Conservation (phyloP, 768 basidiomycete species). For the Paxillus ammoniavirescens region DNA sequence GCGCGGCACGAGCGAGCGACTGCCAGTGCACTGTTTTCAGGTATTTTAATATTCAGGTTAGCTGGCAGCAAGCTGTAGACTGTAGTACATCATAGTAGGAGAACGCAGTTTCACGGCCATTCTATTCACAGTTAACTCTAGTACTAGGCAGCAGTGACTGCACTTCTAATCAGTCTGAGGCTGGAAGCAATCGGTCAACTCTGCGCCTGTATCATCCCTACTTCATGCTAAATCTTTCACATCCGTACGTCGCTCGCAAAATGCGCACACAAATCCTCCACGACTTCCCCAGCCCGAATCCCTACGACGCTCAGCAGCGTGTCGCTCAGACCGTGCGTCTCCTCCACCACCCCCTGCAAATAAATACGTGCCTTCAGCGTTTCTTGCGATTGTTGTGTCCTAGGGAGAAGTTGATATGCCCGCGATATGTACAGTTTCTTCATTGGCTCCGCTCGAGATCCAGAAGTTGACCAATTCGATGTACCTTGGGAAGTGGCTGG, state of each 20-base stretch:
- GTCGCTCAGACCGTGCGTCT: constrained; percentile 40
- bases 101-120: too few species aligned
- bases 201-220: too few species aligned
- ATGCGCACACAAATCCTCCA: constrained; percentile 33
- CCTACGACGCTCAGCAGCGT: constrained; percentile 47
- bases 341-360: constrained; percentile 37
- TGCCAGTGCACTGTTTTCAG: too few species aligned
- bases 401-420: constrained; percentile 41
- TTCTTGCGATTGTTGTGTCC: constrained; percentile 2
- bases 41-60: too few species aligned
- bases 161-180: too few species aligned
- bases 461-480: constrained; percentile 21
- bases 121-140: too few species aligned
- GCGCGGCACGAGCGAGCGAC: too few species aligned
- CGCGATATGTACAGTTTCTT: constrained; percentile 35
- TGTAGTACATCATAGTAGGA: too few species aligned
- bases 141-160: too few species aligned
- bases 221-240: not conserved
- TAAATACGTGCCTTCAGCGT: constrained; percentile 29
- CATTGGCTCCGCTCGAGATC: constrained; percentile 8
- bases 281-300: constrained; percentile 44
- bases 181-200: too few species aligned
- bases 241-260: constrained; percentile 4
- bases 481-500: constrained; percentile 15
- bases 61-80: too few species aligned